Evolutionary conservation across 768 basidiomycete genomes (phyloP), one percentile per base, ranked within the genome.

Genomic region (Megacollybia marginata): DNA sequence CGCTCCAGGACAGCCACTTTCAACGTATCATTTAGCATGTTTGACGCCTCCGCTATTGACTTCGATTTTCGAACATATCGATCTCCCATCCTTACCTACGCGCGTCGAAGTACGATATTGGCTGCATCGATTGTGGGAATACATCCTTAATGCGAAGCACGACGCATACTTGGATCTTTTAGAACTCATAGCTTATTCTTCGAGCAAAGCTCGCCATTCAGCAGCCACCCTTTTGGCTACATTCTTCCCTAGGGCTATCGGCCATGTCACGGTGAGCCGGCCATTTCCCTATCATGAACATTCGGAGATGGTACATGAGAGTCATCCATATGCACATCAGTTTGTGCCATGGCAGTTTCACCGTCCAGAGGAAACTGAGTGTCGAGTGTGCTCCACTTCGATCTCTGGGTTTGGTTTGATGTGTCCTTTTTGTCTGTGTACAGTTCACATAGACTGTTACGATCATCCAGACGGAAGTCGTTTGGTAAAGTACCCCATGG

Each of bases 401-500:
- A 75, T 91, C 42, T 60, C 62, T 38, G 88, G 82, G n/a, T 88
- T 86, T 58, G 85, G 82, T 5, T 66, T 93, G 6, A 62, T 82
- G 10, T 92, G 89, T 58, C 74, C 83, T 1, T 73, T 83, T 45
- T 90, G 89, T 63, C 70, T 76, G 61, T 84, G 80, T 51, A 66
- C 72, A 1, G 78, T 88, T 7, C 90, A 93, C 62, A 79, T 88
- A 51, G 80, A 83, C 54, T 93, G 90, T 66, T 90, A 88, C 57
- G 81, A 87, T 55, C 72, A 81, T 52, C 77, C 80, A 6, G 76
- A 78, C 45, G 87, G 85, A 20, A 82, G 75, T 54, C 70, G 76
- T 50, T 62, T 80, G 50, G 61, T 74, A 6, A 74, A 83, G 54
- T 86, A 86, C 54, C 59, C 69, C 16, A 63, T 72, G 53, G 56